Base-by-base conservation (phyloP, 176 grass and related monocot genomes). In the Carex myosuroides region DNA sequence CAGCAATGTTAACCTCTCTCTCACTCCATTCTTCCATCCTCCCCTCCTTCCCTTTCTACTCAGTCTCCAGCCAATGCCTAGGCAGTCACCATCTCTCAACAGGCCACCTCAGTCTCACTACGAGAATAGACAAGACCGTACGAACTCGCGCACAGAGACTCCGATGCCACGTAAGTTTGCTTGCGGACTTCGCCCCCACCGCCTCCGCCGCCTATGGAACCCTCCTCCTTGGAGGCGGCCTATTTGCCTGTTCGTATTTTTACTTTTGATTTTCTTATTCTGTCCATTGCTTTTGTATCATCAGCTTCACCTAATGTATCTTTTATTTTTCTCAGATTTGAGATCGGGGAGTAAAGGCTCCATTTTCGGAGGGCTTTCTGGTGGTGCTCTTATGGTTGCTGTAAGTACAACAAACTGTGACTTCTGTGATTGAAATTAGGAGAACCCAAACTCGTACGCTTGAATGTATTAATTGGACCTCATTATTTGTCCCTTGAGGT, bases 261-360 rank as follows among this genome's bases (percentile, higher is more conserved):
- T 68, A 1, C 83, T 8, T 6, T 61, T n/a, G 62, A 21, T 80
- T 73, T 48, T 73, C 70, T 32, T 60, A 14, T 80, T 78, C 65
- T 79, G 83, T 54, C 21, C 16, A 57, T 58, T 24, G 50, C 16
- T 70, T 35, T 16, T 56, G 39, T 13, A 32, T 73, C 44, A 68
- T 79, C 13, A 13, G 79, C 5, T 84, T 52, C 10, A 53, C 77
- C 10, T 63, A 6, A 41, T 16, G 20, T 74, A 44, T 62, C 59
- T 85, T 14, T 46, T 55, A 60, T 50, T 32, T 44, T 29, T 29
- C 70, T 79, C 24, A 97, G 95, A 98, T 94, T 66, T 87, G 74
- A 89, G 92, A 84, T 94, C 92, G 29, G 86, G 95, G 42, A 98
- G 92, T 66, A 90, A 90, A 87, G 95, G 91, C 0, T 98, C 95